Evolutionary conservation across 768 basidiomycete species (phyloP), one percentile per base, ranked within the genome.

Genomic region (Mycena rebaudengoi): DNA sequence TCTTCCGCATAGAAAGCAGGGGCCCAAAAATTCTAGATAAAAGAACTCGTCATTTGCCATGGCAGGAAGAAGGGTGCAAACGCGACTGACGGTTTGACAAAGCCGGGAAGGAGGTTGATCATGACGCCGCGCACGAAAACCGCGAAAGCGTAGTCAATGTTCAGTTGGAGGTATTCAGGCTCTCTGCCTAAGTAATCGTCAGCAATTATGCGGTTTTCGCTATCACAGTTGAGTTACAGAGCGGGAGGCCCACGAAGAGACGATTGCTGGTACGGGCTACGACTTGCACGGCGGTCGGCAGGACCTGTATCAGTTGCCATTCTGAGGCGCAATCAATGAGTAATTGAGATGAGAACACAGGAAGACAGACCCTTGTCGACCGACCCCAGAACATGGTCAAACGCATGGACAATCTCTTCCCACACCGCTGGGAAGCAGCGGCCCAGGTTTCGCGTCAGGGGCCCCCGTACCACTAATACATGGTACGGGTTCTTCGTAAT

Each of bases 11-110:
- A 7, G 29, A 53, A 18, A 53, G 20, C 13, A 53, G 21, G 16
- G 51, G 51, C 5, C 18, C 29, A 7, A 53, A 13, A 21, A 75
- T 73, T 61, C 84, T 83, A 28, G 81, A 73, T 21, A 78, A 73
- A 6, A 82, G 68, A 33, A 7, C 21, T 35, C 29, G 30, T n/a
- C 51, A 25, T 5, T 13, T 7, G 32, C 7, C n/a, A 7, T 7
- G 32, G n/a, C n/a, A 7, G 51, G 29, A 20, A 20, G n/a, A 33
- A 12, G 35, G 10, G 35, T 29, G 49, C 13, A 21, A 28, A 25
- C 5, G 50, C 53, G 55, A 25, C 77, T 48, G 40, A 80, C 79
- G 76, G 75, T 46, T 74, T 76, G 26, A 80, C 35, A 53, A 73
- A 65, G 11, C 64, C 49, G 1, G 78, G 79, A 62, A 74, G 74